Evolutionary conservation across 1,284 basidiomycete species (phyloP).

Genomic region (Chalciporus sp.): DNA sequence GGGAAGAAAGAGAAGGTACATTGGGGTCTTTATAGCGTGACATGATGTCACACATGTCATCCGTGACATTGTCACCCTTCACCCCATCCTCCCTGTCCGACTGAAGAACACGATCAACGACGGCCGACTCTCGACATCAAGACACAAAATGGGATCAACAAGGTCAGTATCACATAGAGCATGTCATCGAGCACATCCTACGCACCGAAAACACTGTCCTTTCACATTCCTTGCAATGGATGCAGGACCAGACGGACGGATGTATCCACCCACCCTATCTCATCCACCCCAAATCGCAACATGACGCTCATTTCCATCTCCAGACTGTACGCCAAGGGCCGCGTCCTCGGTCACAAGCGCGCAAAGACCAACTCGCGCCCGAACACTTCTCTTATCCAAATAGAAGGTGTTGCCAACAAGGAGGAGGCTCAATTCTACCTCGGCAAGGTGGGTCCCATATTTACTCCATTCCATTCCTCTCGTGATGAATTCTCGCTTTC

Average conservation of each 20-base stretch:
- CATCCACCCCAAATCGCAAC: constrained; percentile 6
- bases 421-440: constrained; percentile 98
- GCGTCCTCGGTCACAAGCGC: constrained; percentile 97
- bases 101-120: constrained; percentile 25
- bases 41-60: constrained; percentile 20
- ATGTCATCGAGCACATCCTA: constrained; percentile 9
- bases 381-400: constrained; percentile 95
- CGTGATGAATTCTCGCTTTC: not conserved
- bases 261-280: constrained; percentile 13
- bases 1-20: not conserved
- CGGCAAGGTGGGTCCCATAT: constrained; percentile 78
- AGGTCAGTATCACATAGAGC: constrained; percentile 52
- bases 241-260: constrained; percentile 20
- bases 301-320: constrained; percentile 9
- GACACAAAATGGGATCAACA: constrained; percentile 71
- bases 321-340: constrained; percentile 97
- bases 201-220: constrained; percentile 13
- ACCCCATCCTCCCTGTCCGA: constrained; percentile 7
- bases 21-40: constrained; percentile 16
- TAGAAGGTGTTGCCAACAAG: constrained; percentile 94
- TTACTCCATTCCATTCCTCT: not conserved
- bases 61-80: constrained; percentile 34
- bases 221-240: constrained; percentile 36
- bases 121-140: constrained; percentile 46
- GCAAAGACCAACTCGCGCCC: constrained; percentile 95